A percentile compares a stretch with the other conserved stretches of the same genome.
phyloP scores from a whole-genome alignment of 2,329 filamentous ascomycete species.

The Tolypocladium pustulatum region DNA sequence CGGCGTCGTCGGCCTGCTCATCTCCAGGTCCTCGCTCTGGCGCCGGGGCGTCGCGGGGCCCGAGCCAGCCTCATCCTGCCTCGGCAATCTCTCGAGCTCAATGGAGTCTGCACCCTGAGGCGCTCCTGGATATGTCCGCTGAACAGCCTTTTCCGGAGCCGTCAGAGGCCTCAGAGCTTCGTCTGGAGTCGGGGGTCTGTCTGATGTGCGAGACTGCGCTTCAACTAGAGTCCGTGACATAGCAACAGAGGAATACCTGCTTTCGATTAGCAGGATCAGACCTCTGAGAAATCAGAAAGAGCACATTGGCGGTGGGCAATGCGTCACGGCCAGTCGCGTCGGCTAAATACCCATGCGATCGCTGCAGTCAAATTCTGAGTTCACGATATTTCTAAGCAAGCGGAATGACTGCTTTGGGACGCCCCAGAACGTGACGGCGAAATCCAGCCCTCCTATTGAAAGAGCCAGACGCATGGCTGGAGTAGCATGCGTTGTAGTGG shows the following conservation, averaged over 20 bases:
- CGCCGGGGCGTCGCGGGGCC: constrained; percentile 4
- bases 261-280: background rate
- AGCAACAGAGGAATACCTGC: constrained; percentile 5
- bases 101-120: constrained; percentile 19
- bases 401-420: background rate
- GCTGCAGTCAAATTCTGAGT: background rate
- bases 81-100: constrained; percentile 15
- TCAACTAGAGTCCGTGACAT: constrained; percentile 21
- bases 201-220: constrained; percentile 15
- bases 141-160: constrained; percentile 23
- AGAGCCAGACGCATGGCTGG: background rate
- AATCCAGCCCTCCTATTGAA: background rate
- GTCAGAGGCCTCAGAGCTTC: constrained; percentile 13
- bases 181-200: constrained; percentile 6
- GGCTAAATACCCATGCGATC: background rate
- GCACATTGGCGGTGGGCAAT: background rate
- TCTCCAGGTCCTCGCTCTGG: constrained; percentile 32
- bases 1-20: constrained; percentile 41
- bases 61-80: constrained; percentile 1
- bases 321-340: background rate
- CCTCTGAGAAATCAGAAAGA: background rate
- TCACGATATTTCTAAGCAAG: background rate
- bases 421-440: background rate
- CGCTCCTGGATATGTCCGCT: constrained; percentile 27
- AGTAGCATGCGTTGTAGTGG: background rate